Conservation (phyloP, 2,329 filamentous ascomycete genomes). For the Colletotrichum sp. region DNA sequence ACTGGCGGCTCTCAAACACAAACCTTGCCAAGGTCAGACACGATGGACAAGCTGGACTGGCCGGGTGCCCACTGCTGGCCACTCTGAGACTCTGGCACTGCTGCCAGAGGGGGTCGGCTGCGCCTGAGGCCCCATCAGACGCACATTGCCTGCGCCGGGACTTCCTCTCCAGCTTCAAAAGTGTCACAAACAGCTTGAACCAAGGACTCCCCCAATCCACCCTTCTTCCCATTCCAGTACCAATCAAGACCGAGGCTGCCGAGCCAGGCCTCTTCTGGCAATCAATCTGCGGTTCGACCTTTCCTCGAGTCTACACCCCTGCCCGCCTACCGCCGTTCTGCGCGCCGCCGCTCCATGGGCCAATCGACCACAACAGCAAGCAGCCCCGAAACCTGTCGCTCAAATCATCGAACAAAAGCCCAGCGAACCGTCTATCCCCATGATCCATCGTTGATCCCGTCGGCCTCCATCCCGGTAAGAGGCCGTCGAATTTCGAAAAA, state of each 20-base stretch:
- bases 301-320: not conserved
- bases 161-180: conserved; percentile 8
- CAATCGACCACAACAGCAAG: not conserved
- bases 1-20: not conserved
- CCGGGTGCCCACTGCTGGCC: not conserved
- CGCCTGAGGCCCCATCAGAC: not conserved
- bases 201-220: conserved; percentile 13
- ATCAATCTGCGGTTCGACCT: conserved; percentile 20
- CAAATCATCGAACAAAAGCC: not conserved
- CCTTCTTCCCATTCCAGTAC: not conserved
- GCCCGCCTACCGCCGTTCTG: not conserved
- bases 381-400: conserved; percentile 1
- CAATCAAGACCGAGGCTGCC: conserved; percentile 10
- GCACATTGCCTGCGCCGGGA: not conserved
- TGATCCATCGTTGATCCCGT: not conserved
- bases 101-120: not conserved
- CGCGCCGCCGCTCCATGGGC: not conserved
- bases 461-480: not conserved
- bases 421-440: not conserved
- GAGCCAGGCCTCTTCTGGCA: conserved; percentile 16
- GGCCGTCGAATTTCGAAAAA: not conserved
- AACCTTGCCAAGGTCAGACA: conserved; percentile 15
- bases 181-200: not conserved
- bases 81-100: not conserved
- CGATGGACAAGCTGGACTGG: not conserved